These are phyloP conservation scores for Suillus brevipes DNA, from an alignment of 768 basidiomycete species.

Conservation along the genomic window DNA sequence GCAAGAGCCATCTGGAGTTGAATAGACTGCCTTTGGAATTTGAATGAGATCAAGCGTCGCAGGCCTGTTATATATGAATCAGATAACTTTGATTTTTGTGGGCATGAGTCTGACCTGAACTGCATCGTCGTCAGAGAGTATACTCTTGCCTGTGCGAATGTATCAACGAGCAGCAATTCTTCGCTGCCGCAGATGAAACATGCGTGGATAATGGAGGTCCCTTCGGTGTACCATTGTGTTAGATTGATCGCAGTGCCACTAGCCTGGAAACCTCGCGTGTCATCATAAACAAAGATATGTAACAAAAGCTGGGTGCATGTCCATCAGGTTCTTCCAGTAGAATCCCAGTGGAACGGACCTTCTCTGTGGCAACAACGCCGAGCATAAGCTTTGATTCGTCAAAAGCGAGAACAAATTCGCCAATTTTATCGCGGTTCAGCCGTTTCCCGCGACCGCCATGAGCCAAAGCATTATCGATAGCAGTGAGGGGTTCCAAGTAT, in stretches of 20 bases:
- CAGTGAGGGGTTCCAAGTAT: slow-evolving; percentile 37
- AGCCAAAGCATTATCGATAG: slow-evolving; percentile 34
- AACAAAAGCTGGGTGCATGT: slow-evolving; percentile 32
- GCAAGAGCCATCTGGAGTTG: slow-evolving; percentile 58
- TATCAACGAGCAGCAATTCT: slow-evolving; percentile 53
- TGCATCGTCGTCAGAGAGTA: slow-evolving; percentile 55
- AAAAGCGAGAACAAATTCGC: slow-evolving; percentile 47
- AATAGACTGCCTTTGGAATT: slow-evolving; percentile 38
- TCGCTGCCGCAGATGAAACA: slow-evolving; percentile 52
- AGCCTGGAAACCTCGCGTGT: slow-evolving; percentile 43
- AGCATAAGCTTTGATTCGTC: slow-evolving; percentile 54
- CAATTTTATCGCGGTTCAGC: slow-evolving; percentile 48
- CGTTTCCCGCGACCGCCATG: slow-evolving; percentile 26
- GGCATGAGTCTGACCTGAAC: slow-evolving; percentile 43
- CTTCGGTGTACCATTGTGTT: slow-evolving; percentile 41
- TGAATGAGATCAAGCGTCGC: slow-evolving; percentile 41
- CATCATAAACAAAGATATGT: slow-evolving; percentile 50
- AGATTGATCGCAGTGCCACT: slow-evolving; percentile 44
- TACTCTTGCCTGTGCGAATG: slow-evolving; percentile 41
- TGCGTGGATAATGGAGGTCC: slow-evolving; percentile 31
- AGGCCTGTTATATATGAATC: slow-evolving; percentile 34
- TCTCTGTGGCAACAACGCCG: slow-evolving; percentile 43
- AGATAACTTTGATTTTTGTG: not conserved
- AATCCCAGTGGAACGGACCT: slow-evolving; percentile 27
- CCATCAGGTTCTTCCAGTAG: not conserved